Base-by-base conservation (phyloP, 1,284 basidiomycete species). In the Fomitopsis schrenkii region DNA sequence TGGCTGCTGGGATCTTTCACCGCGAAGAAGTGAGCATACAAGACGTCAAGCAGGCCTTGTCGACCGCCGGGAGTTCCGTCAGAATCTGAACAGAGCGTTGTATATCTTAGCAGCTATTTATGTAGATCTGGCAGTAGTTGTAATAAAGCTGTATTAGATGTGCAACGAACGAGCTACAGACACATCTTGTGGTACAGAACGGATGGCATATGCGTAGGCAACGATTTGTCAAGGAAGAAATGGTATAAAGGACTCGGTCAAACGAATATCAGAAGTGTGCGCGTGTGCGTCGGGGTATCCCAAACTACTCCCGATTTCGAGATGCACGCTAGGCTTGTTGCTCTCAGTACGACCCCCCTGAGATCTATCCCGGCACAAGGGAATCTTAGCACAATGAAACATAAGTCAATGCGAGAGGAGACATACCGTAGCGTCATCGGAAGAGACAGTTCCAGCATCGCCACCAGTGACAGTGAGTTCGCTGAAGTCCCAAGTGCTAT, bases 1-100 rank as follows among this genome's bases (percentile, higher is more conserved):
- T 99, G 59, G 97, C 97, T 4, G 97, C 97, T 17, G 97, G 97
- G 4, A 98, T 99, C 68, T 99, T 99, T 78, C 97, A 99, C 76
- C 81, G 97, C 38, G 85, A 84, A 61, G 92, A 98, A 74, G 94
- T 98, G 5, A 74, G 71, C 28, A 92, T 93, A 63, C 69, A 72
- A 17, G 85, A 92, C 60, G 88, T 95, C 58, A 96, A 95, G 76
- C 73, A 75, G 40, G 76, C 77, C 5, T 71, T 95, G 66, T 71
- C 72, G 54, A 70, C 68, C 8, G 80, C 82, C 28, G 77, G 79
- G 0, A 82, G 93, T 63, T 82, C 81, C 59, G 81, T 83, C 54
- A 78, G 88, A 69, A 64, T 17, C 19, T 60, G 38, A 48, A 14
- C 41, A 33, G 52, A 46, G 54, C 14, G 63, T n/a, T 45, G 12